Conservation (phyloP, 2,329 filamentous ascomycete genomes). For the Knufia fluminis region DNA sequence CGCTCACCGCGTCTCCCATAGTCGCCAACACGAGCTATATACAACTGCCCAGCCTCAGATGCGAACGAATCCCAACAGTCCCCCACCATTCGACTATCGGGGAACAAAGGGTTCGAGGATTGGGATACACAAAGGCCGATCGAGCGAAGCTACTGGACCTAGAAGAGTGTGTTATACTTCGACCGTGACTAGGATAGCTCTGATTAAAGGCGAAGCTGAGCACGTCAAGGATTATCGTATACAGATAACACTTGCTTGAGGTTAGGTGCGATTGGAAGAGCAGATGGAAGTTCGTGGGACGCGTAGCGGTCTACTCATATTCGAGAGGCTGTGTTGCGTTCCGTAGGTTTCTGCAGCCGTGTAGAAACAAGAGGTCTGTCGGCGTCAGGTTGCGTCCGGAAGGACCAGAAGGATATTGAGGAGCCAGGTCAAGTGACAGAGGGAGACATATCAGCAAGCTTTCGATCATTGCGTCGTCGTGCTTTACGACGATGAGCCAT, state of each 20-base stretch:
- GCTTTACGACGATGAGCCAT: conserved; percentile 21
- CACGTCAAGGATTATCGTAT: conserved; percentile 3
- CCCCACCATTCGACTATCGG: not conserved
- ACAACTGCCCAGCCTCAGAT: not conserved
- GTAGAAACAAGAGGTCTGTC: conserved; percentile 5
- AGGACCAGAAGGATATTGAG: not conserved
- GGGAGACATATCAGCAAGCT: not conserved
- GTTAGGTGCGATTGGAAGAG: not conserved
- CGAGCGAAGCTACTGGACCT: not conserved
- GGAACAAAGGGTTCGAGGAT: not conserved
- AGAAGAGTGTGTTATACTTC: not conserved
- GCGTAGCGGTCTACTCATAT: conserved; percentile 40
- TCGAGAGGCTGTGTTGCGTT: conserved; percentile 44
- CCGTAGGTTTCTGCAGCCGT: conserved; percentile 40
- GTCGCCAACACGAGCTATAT: not conserved
- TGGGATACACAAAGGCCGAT: not conserved
- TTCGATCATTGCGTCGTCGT: not conserved
- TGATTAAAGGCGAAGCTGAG: not conserved
- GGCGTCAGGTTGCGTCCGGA: not conserved
- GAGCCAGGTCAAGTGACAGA: not conserved
- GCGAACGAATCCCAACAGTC: conserved; percentile 4
- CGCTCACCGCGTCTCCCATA: not conserved
- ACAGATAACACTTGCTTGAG: conserved; percentile 6
- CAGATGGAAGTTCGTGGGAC: conserved; percentile 41
- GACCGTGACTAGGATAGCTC: conserved; percentile 1